phyloP scores from a whole-genome alignment of 495 filamentous ascomycete species.

The Lophiostoma macrostomum region DNA sequence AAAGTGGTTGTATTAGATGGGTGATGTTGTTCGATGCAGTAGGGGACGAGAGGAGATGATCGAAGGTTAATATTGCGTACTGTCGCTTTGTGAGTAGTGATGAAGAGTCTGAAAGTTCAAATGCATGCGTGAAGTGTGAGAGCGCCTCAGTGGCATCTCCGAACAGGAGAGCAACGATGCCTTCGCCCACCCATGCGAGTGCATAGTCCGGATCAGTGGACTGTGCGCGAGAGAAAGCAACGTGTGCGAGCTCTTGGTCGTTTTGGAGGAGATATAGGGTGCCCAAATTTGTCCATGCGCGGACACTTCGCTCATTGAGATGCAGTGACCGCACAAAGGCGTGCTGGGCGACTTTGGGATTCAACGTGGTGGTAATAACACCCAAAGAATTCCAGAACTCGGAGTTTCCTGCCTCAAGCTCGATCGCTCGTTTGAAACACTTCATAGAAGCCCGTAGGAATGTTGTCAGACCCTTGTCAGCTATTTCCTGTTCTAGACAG shows the following conservation, averaged over 20 bases:
- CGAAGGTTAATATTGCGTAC: conserved; percentile 76
- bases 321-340: conserved; percentile 88
- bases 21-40: conserved; percentile 58
- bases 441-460: conserved; percentile 79
- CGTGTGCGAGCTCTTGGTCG: conserved; percentile 77
- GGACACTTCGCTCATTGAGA: conserved; percentile 81
- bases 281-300: conserved; percentile 87
- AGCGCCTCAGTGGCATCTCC: conserved; percentile 73
- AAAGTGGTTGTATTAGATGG: conserved; percentile 70
- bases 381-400: conserved; percentile 98
- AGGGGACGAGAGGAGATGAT: conserved; percentile 60
- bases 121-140: conserved; percentile 87
- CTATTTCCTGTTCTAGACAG: conserved; percentile 51
- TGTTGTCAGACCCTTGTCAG: conserved; percentile 47
- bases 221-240: conserved; percentile 86
- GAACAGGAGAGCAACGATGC: conserved; percentile 71
- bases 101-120: conserved; percentile 81
- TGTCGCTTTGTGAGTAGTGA: conserved; percentile 67
- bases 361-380: conserved; percentile 79
- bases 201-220: conserved; percentile 91
- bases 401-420: conserved; percentile 88
- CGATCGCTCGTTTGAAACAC: conserved; percentile 96
- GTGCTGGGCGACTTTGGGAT: conserved; percentile 87
- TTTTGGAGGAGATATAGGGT: conserved; percentile 80
- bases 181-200: conserved; percentile 91